A percentile compares a stretch with the other conserved stretches of the same genome.
These are phyloP conservation scores for Psidium friedrichsthalianum DNA, from an alignment of 345 rosid species.

Conservation along the genomic window DNA sequence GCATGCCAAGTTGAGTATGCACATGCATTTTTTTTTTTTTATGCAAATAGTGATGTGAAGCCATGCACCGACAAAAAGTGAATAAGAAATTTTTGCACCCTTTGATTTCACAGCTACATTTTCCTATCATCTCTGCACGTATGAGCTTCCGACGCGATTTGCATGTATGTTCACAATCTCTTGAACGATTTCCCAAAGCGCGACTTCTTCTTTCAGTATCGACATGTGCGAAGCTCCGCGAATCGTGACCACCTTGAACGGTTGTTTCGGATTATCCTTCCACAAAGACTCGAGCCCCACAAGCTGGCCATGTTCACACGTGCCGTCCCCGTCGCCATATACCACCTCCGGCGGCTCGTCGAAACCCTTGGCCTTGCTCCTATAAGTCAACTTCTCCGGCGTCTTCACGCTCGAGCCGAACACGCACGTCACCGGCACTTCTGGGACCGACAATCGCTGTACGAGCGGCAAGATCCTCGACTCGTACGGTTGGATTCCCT, in stretches of 20 bases:
- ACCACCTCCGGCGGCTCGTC: slow-evolving; percentile 46
- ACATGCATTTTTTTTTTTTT: background rate
- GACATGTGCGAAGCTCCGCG: slow-evolving; percentile 47
- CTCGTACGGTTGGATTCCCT: slow-evolving; percentile 45
- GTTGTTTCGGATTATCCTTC: slow-evolving; percentile 18
- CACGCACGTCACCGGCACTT: slow-evolving; percentile 59
- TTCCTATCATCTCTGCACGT: background rate
- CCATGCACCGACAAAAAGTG: too few relatives aligned
- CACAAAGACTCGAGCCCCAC: slow-evolving; percentile 40
- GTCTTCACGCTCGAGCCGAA: slow-evolving; percentile 53
- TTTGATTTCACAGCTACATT: too few relatives aligned
- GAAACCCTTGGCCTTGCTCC: slow-evolving; percentile 31
- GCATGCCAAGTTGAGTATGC: background rate
- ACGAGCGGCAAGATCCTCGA: slow-evolving; percentile 48
- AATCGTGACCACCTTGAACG: slow-evolving; percentile 28
- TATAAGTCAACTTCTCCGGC: slow-evolving; percentile 42
- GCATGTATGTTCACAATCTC: slow-evolving; percentile 36
- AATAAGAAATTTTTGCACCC: too few relatives aligned
- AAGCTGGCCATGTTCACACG: slow-evolving; percentile 65
- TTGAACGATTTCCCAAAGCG: slow-evolving; percentile 33
- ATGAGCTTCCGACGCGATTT: background rate
- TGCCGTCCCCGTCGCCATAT: slow-evolving; percentile 89
- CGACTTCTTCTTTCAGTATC: slow-evolving; percentile 33
- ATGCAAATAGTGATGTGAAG: too few relatives aligned
- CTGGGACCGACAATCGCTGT: slow-evolving; percentile 21